Evolutionary conservation across 2,329 filamentous ascomycete genomes (phyloP), one percentile per base, ranked within the genome.

Genomic region (Hypoxylon sp.): DNA sequence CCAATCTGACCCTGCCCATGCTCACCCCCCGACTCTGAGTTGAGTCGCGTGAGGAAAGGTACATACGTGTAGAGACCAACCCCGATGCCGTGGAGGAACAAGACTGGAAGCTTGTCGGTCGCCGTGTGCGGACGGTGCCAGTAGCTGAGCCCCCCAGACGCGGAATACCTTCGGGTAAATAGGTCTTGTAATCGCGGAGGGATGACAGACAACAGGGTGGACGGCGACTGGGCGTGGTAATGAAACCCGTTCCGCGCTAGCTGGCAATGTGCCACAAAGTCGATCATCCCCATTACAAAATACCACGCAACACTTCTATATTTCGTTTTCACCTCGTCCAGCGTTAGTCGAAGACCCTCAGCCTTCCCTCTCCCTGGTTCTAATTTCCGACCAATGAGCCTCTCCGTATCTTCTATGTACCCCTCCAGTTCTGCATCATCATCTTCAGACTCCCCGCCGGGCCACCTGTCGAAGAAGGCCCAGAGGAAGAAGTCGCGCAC

Each of bases 21-120:
- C 11, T 66, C 69, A 1, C 70, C 73, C 1, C 71, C 73, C n/a
- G 75, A 72, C 3, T 73, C 65, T 30, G 77, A 67, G 67, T 83
- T 82, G 41, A 92, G 77, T 53, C 85, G 83, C 34, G 78, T 75
- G 1, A 93, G 79, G 73, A 90, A 90, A 14, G 79, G 76, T 11
- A 84, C 80, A 71, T 92, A 91, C 0, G 89, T 85, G 74, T 86
- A 86, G 1, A 93, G 82, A 0, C 91, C 90, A 63, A 93, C 83
- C 45, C 90, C 90, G 52, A 92, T 91, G 14, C 91, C 91, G 71
- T 93, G 91, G 51, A 92, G 82, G 78, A 92, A 92, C 3, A 93
- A 78, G 6, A 93, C 78, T 0, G 90, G 91, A 0, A 86, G 78
- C 19, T 83, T 81, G 2, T 79, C 83, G 56, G 83, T 83, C 1